phyloP scores from a whole-genome alignment of 768 basidiomycete species.

The Panaeolus papilionaceus region DNA sequence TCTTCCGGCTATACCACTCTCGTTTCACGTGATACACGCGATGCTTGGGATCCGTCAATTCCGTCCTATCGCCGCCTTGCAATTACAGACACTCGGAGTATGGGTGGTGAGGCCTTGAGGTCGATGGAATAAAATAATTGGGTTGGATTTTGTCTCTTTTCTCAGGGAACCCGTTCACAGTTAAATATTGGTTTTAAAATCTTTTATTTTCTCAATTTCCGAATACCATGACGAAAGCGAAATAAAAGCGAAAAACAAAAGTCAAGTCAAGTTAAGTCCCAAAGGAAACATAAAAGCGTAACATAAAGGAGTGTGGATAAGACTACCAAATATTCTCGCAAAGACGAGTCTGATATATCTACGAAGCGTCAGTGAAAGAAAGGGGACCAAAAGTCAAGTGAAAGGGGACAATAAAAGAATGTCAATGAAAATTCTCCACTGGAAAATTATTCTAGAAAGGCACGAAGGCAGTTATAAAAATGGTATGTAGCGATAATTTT shows the following conservation, averaged over 20 bases:
- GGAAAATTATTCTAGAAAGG: conserved; percentile 12
- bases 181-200: background rate
- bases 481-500: background rate
- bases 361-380: background rate
- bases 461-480: background rate
- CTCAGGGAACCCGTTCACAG: background rate
- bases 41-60: conserved; percentile 9
- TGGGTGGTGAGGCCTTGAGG: conserved; percentile 5
- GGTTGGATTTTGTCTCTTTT: background rate
- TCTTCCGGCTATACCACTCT: conserved; percentile 13
- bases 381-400: background rate
- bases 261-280: background rate
- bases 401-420: conserved; percentile 1
- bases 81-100: conserved; percentile 9
- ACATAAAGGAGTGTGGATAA: conserved; percentile 7
- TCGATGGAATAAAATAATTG: background rate
- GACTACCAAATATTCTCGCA: background rate
- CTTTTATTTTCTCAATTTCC: background rate
- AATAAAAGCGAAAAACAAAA: background rate
- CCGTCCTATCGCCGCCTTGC: conserved; percentile 13
- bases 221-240: background rate
- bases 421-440: conserved; percentile 15
- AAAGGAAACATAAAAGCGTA: background rate
- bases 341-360: conserved; percentile 5
- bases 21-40: conserved; percentile 13